A percentile compares a stretch with the other conserved stretches of the same genome.
phyloP scores from a whole-genome alignment of 768 basidiomycete species.

The Rhodocollybia butyracea region DNA sequence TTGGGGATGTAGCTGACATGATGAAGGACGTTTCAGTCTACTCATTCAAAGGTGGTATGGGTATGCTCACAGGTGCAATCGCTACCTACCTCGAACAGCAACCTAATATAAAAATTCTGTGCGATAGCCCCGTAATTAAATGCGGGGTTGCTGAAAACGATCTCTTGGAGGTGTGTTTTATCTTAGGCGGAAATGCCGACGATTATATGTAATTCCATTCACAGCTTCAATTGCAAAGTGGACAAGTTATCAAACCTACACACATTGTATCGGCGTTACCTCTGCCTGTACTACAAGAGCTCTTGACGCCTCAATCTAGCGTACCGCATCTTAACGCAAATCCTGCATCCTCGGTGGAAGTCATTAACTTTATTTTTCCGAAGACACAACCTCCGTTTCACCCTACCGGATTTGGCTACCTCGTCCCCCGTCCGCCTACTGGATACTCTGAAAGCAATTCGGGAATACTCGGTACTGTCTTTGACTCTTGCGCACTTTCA shows the following conservation, averaged over 20 bases:
- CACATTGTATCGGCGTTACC: slow-evolving; percentile 80
- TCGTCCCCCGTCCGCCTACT: slow-evolving; percentile 72
- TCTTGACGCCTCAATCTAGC: slow-evolving; percentile 35
- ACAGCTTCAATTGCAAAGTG: slow-evolving; percentile 31
- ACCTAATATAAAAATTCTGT: slow-evolving; percentile 58
- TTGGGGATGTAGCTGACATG: slow-evolving; percentile 43
- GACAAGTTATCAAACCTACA: slow-evolving; percentile 37
- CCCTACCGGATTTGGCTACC: slow-evolving; percentile 90
- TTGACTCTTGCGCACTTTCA: slow-evolving; percentile 78
- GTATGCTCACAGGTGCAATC: slow-evolving; percentile 60
- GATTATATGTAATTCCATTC: not conserved
- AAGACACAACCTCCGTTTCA: slow-evolving; percentile 49
- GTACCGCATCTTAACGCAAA: slow-evolving; percentile 72
- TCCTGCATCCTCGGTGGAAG: slow-evolving; percentile 76
- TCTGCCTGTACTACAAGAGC: slow-evolving; percentile 45
- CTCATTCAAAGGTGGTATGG: slow-evolving; percentile 77
- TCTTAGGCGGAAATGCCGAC: not conserved
- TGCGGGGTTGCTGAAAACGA: slow-evolving; percentile 31
- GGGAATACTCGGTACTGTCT: slow-evolving; percentile 80
- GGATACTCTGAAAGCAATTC: slow-evolving; percentile 44
- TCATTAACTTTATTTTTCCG: slow-evolving; percentile 85
- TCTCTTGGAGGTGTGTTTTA: slow-evolving; percentile 42
- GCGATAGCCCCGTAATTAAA: slow-evolving; percentile 34
- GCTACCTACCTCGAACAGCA: slow-evolving; percentile 38
- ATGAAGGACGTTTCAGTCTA: slow-evolving; percentile 72